phyloP scores from a whole-genome alignment of 768 basidiomycete genomes.

The Boletellus sp. region DNA sequence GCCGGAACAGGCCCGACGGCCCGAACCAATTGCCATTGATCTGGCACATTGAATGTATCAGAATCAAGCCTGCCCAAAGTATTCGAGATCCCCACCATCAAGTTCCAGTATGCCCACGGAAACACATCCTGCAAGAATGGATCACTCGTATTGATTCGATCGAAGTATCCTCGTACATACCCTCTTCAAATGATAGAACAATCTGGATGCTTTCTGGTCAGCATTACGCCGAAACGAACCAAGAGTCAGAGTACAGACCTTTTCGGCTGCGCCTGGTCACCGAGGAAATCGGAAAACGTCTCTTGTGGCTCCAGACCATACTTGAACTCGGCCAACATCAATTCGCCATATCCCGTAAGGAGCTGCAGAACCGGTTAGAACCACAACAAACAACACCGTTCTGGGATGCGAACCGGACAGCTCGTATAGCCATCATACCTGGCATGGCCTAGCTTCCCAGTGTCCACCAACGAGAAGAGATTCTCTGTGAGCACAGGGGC shows the following conservation, averaged over 20 bases:
- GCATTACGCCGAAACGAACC: neutral
- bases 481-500: conserved; percentile 91
- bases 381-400: neutral
- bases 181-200: conserved; percentile 87
- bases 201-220: conserved; percentile 5
- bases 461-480: conserved; percentile 69
- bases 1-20: neutral
- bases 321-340: conserved; percentile 91
- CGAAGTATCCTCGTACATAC: neutral
- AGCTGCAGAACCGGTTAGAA: conserved; percentile 42
- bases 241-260: conserved; percentile 42
- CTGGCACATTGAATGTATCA: conserved; percentile 7
- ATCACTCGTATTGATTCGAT: neutral
- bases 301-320: conserved; percentile 89
- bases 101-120: conserved; percentile 66
- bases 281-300: conserved; percentile 64
- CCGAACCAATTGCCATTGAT: conserved; percentile 6
- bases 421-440: conserved; percentile 87
- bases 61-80: neutral
- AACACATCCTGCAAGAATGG: conserved; percentile 28
- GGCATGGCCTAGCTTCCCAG: conserved; percentile 65
- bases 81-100: conserved; percentile 45
- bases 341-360: conserved; percentile 74
- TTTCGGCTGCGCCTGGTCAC: conserved; percentile 73
- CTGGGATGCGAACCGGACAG: conserved; percentile 63